Base-by-base conservation (phyloP, 2,329 filamentous ascomycete species). In the Phyllosticta paracitricarpa region DNA sequence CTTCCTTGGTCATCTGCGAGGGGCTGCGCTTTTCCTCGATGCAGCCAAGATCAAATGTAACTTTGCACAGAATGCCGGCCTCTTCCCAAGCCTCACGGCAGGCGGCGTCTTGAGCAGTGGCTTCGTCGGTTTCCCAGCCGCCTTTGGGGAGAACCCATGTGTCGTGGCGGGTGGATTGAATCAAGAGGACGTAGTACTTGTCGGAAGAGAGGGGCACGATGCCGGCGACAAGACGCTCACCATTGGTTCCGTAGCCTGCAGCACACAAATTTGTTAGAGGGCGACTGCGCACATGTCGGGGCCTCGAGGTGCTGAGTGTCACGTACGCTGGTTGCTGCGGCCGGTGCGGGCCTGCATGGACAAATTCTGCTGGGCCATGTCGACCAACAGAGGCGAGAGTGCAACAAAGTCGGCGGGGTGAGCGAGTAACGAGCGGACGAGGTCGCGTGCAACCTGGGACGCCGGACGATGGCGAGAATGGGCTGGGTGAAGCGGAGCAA, bases 81-180 rank as follows among this genome's bases (percentile, higher is more conserved):
- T 97, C 94, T 78, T 97, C 94, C 94, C 94, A 97, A 64, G 94
- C 94, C 76, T 99, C 94, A 67, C 94, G 81, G 80, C 80, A 88
- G 57, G 85, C 85, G 61, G 94, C 94, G 62, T 94, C 89, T 73
- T 93, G 84, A 64, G 88, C 85, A 65, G 89, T 94, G 64, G 87
- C 84, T 77, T 99, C 94, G 75, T 99, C 94, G 35, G 86, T 88
- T 76, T 99, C 94, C 92, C 94, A 99, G 63, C 94, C 94, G 71
- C 94, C 94, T 75, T 99, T 99, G 63, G 94, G 94, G 63, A 99
- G 82, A 53, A 99, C 94, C 94, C 94, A 99, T 69, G 89, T 90
- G 74, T 90, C 90, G 69, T 91, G 87, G 66, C 90, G 85, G 58
- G 89, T 93, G 60, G 91, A 96, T 78, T 97, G 91, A 69, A 97